Conservation (phyloP, 495 filamentous ascomycete genomes). For the Pyrenopolyporus hunteri region DNA sequence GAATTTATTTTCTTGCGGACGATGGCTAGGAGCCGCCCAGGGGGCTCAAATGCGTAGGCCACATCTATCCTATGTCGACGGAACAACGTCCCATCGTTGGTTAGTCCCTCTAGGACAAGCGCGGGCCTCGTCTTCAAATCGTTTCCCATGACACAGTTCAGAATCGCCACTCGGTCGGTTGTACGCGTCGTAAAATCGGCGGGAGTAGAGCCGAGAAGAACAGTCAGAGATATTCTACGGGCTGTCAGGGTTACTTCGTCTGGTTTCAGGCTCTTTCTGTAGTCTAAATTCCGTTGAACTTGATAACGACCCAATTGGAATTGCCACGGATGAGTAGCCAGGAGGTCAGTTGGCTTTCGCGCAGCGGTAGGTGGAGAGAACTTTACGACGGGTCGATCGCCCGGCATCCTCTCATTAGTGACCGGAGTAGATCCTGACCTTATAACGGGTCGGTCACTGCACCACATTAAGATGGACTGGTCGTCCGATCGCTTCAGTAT, state of each 20-base stretch:
- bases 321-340: not conserved
- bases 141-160: conserved; percentile 1
- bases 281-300: not conserved
- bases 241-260: not conserved
- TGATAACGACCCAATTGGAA: not conserved
- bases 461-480: conserved; percentile 40
- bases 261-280: not conserved
- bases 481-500: conserved; percentile 36
- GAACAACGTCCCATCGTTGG: not conserved
- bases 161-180: not conserved
- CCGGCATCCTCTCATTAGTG: too few species aligned
- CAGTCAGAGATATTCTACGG: not conserved
- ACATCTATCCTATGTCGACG: not conserved
- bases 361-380: too few species aligned
- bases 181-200: not conserved
- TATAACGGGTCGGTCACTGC: too few species aligned
- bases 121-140: not conserved
- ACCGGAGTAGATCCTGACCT: too few species aligned
- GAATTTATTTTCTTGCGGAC: too few species aligned
- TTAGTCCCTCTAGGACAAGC: not conserved
- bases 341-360: too few species aligned
- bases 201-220: not conserved
- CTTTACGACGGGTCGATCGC: too few species aligned
- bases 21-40: not conserved
- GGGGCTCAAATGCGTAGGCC: not conserved